phyloP scores from a whole-genome alignment of 140 eudicot species.

The Flaveria floridana region DNA sequence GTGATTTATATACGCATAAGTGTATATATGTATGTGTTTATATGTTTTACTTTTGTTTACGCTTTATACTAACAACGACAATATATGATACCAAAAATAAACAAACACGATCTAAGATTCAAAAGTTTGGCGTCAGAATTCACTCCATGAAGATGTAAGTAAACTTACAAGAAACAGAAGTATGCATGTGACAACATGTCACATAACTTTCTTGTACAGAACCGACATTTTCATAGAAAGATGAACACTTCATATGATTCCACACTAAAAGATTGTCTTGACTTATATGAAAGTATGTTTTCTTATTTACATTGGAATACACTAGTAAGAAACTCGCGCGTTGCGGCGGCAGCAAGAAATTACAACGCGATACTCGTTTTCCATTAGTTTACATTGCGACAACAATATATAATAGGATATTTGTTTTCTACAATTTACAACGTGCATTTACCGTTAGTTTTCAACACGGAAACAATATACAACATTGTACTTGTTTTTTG shows the following conservation, averaged over 20 bases:
- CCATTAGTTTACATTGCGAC: too few species aligned
- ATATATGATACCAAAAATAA: background rate
- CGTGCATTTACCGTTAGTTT: too few species aligned
- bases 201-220: conserved; percentile 22
- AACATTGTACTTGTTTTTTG: too few species aligned
- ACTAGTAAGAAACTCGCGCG: too few species aligned
- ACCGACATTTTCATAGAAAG: conserved; percentile 22
- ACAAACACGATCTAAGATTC: background rate
- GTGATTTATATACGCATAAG: background rate
- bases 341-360: too few species aligned
- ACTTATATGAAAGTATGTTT: background rate
- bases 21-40: background rate
- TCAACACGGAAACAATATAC: too few species aligned
- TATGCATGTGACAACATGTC: conserved; percentile 7
- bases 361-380: too few species aligned
- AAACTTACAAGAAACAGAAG: conserved; percentile 1
- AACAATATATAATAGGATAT: too few species aligned
- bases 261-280: background rate
- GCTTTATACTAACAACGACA: background rate
- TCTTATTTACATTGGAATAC: background rate
- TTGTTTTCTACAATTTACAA: too few species aligned
- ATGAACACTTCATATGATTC: conserved; percentile 3
- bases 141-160: background rate
- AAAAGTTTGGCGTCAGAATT: background rate
- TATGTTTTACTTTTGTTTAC: background rate